Evolutionary conservation across 352 stramenopile genomes (phyloP), one percentile per base, ranked within the genome.

Genomic region (Thalassiosira gravida): DNA sequence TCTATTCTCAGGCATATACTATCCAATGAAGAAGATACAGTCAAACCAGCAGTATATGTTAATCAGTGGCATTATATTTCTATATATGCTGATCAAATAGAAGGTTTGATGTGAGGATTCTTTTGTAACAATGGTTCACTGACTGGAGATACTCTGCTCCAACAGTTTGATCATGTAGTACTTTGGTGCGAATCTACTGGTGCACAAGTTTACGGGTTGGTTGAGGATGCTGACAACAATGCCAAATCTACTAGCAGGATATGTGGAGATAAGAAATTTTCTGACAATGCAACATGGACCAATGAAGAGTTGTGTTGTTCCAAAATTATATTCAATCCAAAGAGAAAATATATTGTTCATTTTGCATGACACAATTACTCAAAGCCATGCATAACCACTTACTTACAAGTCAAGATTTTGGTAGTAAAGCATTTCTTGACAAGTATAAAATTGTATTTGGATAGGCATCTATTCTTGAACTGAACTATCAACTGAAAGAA

Each of bases 21-120:
- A 27, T 74, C 66, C 18, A 35, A 57, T 2, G 49, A 50, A 37
- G 66, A 52, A 5, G 20, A 74, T 27, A 32, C 13, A 9, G 22
- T 42, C 13, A 47, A 67, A 24, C n/a, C 37, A 25, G 63, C 63
- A 24, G 22, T 44, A 11, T 63, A 62, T 3, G 50, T 63, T 0
- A 72, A 72, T 5, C 63, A 63, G 49, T 72, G 63, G 63, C 16
- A 53, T n/a, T 50, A 53, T 52, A 47, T 71, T 22, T 1, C 37
- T 29, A 44, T 67, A 16, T 24, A 20, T 0, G 11, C 16, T 57
- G 39, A 44, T 13, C 24, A 27, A 18, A 1, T 57, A 16, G 39
- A 67, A 24, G 44, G 3, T n/a, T 25, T 25, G 6, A 3, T 56
- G 6, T 1, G 25, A 0, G 22, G 35, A 27, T 22, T 42, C 22